Conservation (phyloP, 2,329 filamentous ascomycete genomes). For the Metarhizium sp. region DNA sequence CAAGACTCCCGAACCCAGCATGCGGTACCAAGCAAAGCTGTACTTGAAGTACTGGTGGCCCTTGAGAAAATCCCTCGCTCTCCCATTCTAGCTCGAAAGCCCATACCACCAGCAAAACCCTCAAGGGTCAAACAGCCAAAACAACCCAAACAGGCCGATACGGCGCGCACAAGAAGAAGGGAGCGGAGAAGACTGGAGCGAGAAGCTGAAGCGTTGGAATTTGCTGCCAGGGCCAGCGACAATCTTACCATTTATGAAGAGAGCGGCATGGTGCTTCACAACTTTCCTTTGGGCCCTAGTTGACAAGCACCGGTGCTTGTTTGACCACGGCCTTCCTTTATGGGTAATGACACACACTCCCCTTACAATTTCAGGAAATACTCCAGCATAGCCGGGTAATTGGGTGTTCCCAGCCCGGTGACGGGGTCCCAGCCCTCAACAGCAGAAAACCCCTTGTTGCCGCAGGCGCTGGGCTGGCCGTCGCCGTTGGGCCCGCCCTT, state of each 20-base stretch:
- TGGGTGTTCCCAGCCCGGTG: constrained; percentile 10
- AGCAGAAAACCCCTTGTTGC: constrained; percentile 10
- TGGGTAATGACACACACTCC: no score
- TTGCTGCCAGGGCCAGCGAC: background rate
- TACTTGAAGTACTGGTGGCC: background rate
- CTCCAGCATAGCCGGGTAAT: no score
- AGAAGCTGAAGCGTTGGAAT: background rate
- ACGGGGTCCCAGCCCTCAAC: constrained; percentile 12
- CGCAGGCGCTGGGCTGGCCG: constrained; percentile 7
- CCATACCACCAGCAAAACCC: background rate
- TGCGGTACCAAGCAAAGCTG: background rate
- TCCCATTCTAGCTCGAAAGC: background rate
- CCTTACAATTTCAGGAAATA: no score
- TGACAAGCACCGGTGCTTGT: no score
- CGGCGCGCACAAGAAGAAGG: background rate
- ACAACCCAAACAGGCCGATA: background rate
- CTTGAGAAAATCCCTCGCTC: background rate
- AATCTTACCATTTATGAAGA: no score
- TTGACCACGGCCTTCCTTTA: background rate
- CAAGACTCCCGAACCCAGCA: background rate
- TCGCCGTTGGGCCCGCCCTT: constrained; percentile 9
- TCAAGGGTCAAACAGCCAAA: background rate
- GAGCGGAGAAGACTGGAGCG: background rate
- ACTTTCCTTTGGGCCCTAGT: no score
- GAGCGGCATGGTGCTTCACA: no score